Base-by-base conservation (phyloP, 768 basidiomycete species). In the Lepiota brunneoincarnata region DNA sequence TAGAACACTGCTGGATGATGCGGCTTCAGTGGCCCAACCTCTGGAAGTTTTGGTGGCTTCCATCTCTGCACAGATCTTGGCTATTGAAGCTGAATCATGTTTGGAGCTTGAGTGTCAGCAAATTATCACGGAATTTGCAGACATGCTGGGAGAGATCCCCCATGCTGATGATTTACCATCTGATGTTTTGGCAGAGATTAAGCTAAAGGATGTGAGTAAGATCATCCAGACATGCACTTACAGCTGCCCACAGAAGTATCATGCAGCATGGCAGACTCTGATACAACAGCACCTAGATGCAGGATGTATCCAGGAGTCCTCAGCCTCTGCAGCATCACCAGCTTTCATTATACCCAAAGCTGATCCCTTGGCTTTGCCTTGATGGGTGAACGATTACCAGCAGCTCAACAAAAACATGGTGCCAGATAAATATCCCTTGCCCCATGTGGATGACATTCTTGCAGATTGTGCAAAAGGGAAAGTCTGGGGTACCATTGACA, bases 331-430 rank as follows among this genome's bases (percentile, higher is more conserved):
- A 36, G 64, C 68, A 0, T 78, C 69, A 0, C 75, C 72, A 0
- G 64, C 67, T 0, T 76, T 75, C 49, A 61, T 76, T 2, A 68
- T 76, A 0, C 71, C 65, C 0, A 72, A 71, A 46, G n/a, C 62
- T 0, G 66, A 72, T 39, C 51, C 54, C 0, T 57, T 61, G 0
- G 70, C 58, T 0, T 24, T 69, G 15, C 72, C 72, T 0, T 62
- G 66, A 0, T 73, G 71, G 70, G 70, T 75, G 0, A 70, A 68
- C 47, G 67, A 74, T 36, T 75, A 64, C 52, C 56, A 64, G 0
- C 34, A 57, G 4, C 42, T 75, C 1, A 75, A 0, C 41, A 57
- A 10, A 0, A 62, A 67, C 18, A 65, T 61, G 0, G 37, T 69
- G 0, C 59, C 58, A 0, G 64, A 69, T 37, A 62, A 59, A 12